Conservation (phyloP, 768 basidiomycete species). For the Boletus insuetus region DNA sequence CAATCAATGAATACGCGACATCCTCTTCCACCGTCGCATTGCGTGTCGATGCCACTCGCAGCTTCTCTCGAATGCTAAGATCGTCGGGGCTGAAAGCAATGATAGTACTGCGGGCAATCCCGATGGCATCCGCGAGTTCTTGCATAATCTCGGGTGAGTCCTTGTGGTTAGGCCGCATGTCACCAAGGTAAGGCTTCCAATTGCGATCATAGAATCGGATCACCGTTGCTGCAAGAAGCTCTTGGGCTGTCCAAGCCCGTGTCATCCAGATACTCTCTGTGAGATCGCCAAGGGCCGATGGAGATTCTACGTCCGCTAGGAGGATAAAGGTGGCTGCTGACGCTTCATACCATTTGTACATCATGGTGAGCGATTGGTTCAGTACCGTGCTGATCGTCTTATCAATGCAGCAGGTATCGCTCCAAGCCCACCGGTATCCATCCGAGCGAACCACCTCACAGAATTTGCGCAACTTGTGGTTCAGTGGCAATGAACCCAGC, state of each 20-base stretch:
- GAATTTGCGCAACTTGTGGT: slow-evolving; percentile 7
- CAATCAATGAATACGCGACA: background rate
- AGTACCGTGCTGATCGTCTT: slow-evolving; percentile 5
- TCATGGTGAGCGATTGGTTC: slow-evolving; percentile 8
- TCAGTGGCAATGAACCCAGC: background rate
- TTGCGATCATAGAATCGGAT: slow-evolving; percentile 7
- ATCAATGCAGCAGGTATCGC: slow-evolving; percentile 12
- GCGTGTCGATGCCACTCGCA: slow-evolving; percentile 6
- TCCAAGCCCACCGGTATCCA: slow-evolving; percentile 16
- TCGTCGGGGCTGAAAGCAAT: background rate
- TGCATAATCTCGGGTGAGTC: slow-evolving; percentile 7
- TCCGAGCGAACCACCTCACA: slow-evolving; percentile 2
- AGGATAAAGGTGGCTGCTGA: slow-evolving; percentile 1
- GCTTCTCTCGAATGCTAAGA: slow-evolving; percentile 8
- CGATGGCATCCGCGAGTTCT: slow-evolving; percentile 6
- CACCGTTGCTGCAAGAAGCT: slow-evolving; percentile 8
- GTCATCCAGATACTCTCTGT: slow-evolving; percentile 5
- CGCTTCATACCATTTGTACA: slow-evolving; percentile 14
- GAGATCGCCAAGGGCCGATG: background rate
- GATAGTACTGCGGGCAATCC: background rate
- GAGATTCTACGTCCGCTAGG: background rate
- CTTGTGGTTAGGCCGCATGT: slow-evolving; percentile 5
- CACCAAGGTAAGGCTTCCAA: slow-evolving; percentile 12
- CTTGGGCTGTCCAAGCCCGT: slow-evolving; percentile 14
- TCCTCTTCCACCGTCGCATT: slow-evolving; percentile 3